Evolutionary conservation across 2,329 filamentous ascomycete species (phyloP), one percentile per base, ranked within the genome.

Genomic region (Colletotrichum shisoi): DNA sequence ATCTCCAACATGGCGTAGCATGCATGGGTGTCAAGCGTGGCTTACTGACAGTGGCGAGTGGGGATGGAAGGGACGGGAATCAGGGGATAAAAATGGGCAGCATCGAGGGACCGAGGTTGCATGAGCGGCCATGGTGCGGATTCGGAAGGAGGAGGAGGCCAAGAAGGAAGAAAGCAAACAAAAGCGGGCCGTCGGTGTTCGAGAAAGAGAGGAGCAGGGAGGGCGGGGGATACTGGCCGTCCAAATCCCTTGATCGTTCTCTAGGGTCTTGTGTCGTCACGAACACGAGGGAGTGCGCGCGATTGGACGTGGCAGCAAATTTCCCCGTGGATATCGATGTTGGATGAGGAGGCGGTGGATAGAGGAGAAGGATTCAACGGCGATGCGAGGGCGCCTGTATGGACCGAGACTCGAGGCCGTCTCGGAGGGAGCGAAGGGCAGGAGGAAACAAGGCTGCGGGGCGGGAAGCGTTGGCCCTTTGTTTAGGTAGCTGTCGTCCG

Each of bases 51-150:
- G 31, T 48, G 44, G 59, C 42, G 45, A 31, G 44, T 21, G 63
- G 63, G 58, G 58, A 49, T 40, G 17, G 34, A 48, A 57, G 39
- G 24, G 15, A 21, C 54, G 44, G 31, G 31, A 34, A 34, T 34
- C 31, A 34, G 31, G 31, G 7, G 54, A 40, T 44, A 37, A 51
- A 53, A 57, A 58, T 63, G 52, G 63, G 59, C 44, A 54, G 9
- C 44, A 11, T 46, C 51, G 37, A 24, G 37, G 61, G 61, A 39
- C 61, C 61, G 64, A 64, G 64, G 64, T 64, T 64, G 61, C 61
- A 64, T 46, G 46, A 34, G 60, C 31, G 49, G 27, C 49, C n/a
- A 7, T 37, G 31, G 48, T 31, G 37, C 49, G 63, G 51, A 39
- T 34, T 34, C 8, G 31, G 31, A 34, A 34, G 31, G 31, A 53